phyloP scores from a whole-genome alignment of 1,139 yeast genomes.

The Debaryomycetaceae sp. region DNA sequence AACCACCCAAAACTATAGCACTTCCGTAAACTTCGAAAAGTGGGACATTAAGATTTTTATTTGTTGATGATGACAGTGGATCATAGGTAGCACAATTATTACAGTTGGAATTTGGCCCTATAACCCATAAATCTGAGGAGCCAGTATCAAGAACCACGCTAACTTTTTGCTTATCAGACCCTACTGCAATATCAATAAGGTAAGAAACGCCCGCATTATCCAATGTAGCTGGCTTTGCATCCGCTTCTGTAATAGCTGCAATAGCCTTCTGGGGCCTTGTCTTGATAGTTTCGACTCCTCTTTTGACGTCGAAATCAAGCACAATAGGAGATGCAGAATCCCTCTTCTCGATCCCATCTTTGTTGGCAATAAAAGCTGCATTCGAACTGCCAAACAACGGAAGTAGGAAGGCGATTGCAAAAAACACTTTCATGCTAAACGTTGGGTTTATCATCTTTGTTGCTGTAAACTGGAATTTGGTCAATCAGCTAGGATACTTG shows the following conservation, averaged over 20 bases:
- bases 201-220: neutral
- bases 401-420: neutral
- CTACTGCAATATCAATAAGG: slow-evolving; percentile 7
- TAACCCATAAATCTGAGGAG: slow-evolving; percentile 29
- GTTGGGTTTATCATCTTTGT: neutral
- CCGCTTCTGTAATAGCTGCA: neutral
- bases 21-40: slow-evolving; percentile 40
- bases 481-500: no score
- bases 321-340: neutral
- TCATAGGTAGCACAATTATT: slow-evolving; percentile 34
- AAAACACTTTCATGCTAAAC: neutral
- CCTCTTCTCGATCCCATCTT: neutral
- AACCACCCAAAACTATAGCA: slow-evolving; percentile 21
- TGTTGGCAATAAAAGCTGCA: neutral
- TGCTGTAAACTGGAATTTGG: no score
- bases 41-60: slow-evolving; percentile 41
- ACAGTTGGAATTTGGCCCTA: neutral
- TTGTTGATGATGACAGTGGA: slow-evolving; percentile 41
- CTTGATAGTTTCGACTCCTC: no score
- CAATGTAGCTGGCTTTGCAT: neutral
- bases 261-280: no score
- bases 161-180: slow-evolving; percentile 17
- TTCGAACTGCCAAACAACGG: neutral
- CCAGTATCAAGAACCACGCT: slow-evolving; percentile 26
- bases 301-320: neutral